Conservation (phyloP, 2,329 filamentous ascomycete species). For the Calonectria pseudoturangicola region DNA sequence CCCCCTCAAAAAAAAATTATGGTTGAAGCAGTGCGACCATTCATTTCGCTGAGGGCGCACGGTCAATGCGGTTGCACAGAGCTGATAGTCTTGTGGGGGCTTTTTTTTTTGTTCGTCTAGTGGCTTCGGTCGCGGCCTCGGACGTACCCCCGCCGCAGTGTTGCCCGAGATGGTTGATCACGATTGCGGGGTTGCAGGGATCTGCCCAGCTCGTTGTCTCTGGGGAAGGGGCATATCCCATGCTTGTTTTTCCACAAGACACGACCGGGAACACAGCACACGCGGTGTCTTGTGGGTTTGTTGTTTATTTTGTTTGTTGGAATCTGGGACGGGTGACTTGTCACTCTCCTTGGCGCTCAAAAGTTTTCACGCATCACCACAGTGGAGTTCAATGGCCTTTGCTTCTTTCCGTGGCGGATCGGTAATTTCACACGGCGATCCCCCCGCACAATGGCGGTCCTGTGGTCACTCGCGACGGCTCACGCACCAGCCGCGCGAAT, state of each 20-base stretch:
- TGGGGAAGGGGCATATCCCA: constrained; percentile 30
- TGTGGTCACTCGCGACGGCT: constrained; percentile 19
- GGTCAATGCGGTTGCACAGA: constrained; percentile 34
- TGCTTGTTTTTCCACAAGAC: constrained; percentile 31
- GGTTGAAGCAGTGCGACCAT: constrained; percentile 24
- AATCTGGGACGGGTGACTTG: constrained; percentile 21
- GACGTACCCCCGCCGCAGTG: constrained; percentile 44
- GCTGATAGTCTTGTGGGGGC: constrained; percentile 36
- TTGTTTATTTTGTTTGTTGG: constrained; percentile 28
- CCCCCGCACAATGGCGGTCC: constrained; percentile 11
- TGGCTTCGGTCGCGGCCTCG: constrained; percentile 43
- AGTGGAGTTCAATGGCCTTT: constrained; percentile 47
- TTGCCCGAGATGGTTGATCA: constrained; percentile 47
- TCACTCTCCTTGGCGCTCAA: constrained; percentile 50
- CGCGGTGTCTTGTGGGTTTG: constrained; percentile 42
- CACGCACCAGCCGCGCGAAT: constrained; percentile 28
- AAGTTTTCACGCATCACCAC: constrained; percentile 51
- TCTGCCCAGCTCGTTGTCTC: constrained; percentile 35
- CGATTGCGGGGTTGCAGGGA: constrained; percentile 55
- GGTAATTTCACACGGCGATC: constrained; percentile 37
- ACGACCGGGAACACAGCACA: constrained; percentile 48
- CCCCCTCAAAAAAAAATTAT: constrained; percentile 3
- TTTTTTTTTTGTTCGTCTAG: constrained; percentile 19
- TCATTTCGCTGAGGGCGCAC: constrained; percentile 22
- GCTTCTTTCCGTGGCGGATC: constrained; percentile 30